These are phyloP conservation scores for Metschnikowia sp. DNA, from an alignment of 805 yeast genomes.

Conservation along the genomic window DNA sequence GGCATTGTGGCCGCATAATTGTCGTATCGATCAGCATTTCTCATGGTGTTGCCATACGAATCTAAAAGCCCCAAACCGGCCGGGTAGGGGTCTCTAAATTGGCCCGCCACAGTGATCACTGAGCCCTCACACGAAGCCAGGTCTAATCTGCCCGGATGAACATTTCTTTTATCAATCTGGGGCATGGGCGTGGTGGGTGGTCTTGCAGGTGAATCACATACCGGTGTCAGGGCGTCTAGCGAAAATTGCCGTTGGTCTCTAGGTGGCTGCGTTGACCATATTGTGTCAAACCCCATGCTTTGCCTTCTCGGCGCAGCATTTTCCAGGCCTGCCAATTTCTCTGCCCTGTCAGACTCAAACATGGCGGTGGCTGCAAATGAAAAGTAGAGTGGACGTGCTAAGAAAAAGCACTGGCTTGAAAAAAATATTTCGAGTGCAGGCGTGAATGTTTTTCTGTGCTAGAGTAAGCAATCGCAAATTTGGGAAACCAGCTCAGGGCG, in stretches of 20 bases:
- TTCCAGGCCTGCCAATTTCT: neutral
- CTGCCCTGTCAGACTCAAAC: constrained; percentile 4
- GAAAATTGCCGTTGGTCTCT: constrained; percentile 7
- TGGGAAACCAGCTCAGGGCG: neutral
- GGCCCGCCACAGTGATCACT: neutral
- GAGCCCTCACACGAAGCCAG: neutral
- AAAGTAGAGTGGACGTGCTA: neutral
- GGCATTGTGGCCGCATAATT: no score
- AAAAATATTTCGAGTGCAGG: neutral
- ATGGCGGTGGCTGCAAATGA: constrained; percentile 5
- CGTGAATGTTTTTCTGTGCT: neutral
- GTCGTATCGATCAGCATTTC: neutral
- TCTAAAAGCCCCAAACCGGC: constrained; percentile 4
- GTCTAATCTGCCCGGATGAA: neutral
- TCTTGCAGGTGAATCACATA: constrained; percentile 1
- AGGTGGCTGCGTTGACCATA: constrained; percentile 10
- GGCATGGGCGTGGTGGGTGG: constrained; percentile 9
- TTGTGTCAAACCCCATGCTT: constrained; percentile 7
- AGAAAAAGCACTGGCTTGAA: neutral
- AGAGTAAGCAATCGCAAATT: neutral
- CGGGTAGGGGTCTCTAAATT: neutral
- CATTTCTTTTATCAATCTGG: neutral
- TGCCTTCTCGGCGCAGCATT: neutral
- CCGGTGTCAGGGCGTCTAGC: constrained; percentile 4
- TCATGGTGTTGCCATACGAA: neutral